These are phyloP conservation scores for Kwoniella sp. DNA, from an alignment of 768 basidiomycete species.

Conservation along the genomic window DNA sequence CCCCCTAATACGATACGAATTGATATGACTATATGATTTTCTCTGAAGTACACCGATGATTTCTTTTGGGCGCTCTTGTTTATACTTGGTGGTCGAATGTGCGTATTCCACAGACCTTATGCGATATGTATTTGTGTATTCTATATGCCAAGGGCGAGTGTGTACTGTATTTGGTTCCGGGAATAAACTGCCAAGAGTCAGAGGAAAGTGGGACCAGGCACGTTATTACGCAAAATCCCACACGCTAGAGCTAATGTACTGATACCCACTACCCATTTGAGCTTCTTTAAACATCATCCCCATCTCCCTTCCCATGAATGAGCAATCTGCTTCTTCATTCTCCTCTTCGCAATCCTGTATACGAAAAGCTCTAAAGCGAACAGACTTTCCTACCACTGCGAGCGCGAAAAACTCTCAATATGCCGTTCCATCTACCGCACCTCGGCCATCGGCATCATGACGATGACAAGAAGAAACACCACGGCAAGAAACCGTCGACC, in stretches of 20 bases:
- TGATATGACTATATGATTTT: background rate
- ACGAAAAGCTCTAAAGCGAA: too few species aligned
- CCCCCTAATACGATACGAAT: background rate
- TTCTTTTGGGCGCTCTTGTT: background rate
- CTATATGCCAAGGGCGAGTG: background rate
- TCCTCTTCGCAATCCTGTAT: too few species aligned
- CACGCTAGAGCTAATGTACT: background rate
- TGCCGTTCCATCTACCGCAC: constrained; percentile 36
- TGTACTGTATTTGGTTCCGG: background rate
- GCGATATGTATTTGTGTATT: background rate
- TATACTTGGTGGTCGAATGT: background rate
- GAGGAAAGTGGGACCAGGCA: background rate
- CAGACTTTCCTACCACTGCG: too few species aligned
- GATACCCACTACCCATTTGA: too few species aligned
- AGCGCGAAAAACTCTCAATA: background rate
- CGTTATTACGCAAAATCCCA: background rate
- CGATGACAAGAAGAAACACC: constrained; percentile 12
- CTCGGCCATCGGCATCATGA: constrained; percentile 14
- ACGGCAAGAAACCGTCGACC: background rate
- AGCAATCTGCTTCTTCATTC: too few species aligned
- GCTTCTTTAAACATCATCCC: too few species aligned
- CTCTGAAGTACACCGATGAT: background rate
- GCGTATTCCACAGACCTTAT: background rate
- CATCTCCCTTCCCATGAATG: too few species aligned
- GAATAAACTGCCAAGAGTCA: background rate